Conservation (phyloP, 1,284 basidiomycete species). For the Microbotryomycetes sp. region DNA sequence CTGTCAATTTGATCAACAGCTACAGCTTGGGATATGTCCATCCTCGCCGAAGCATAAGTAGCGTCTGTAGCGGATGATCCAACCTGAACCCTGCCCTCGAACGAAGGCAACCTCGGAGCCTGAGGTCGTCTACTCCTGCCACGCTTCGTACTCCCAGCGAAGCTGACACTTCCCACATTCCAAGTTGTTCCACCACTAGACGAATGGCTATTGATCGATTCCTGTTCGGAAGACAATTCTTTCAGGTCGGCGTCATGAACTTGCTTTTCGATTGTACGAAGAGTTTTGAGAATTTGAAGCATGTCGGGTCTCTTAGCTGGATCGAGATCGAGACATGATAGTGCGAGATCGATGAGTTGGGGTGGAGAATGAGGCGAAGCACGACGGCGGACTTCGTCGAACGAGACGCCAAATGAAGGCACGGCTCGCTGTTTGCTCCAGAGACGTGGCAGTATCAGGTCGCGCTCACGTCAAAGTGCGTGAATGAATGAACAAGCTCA, state of each 20-base stretch:
- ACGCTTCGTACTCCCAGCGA: slow-evolving; percentile 50
- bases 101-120: slow-evolving; percentile 25
- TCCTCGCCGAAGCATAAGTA: slow-evolving; percentile 42
- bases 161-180: slow-evolving; percentile 76
- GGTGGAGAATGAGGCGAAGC: slow-evolving; percentile 72
- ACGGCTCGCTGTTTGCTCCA: slow-evolving; percentile 54
- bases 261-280: slow-evolving; percentile 72
- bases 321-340: slow-evolving; percentile 69
- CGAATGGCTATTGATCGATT: slow-evolving; percentile 47
- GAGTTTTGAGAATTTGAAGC: slow-evolving; percentile 63
- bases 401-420: slow-evolving; percentile 71
- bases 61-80: slow-evolving; percentile 72
- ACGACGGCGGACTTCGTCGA: slow-evolving; percentile 61
- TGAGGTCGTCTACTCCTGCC: slow-evolving; percentile 47
- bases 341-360: slow-evolving; percentile 65
- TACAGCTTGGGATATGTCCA: slow-evolving; percentile 48
- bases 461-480: slow-evolving; percentile 35
- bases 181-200: slow-evolving; percentile 43
- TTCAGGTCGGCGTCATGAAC: slow-evolving; percentile 49
- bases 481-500: slow-evolving; percentile 26
- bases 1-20: slow-evolving; percentile 56
- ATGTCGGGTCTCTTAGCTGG: slow-evolving; percentile 68
- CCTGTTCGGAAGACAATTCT: slow-evolving; percentile 14
- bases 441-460: neutral
- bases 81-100: slow-evolving; percentile 54